Conservation (phyloP, 768 basidiomycete genomes). For the Lactifluus hygrophoroides region DNA sequence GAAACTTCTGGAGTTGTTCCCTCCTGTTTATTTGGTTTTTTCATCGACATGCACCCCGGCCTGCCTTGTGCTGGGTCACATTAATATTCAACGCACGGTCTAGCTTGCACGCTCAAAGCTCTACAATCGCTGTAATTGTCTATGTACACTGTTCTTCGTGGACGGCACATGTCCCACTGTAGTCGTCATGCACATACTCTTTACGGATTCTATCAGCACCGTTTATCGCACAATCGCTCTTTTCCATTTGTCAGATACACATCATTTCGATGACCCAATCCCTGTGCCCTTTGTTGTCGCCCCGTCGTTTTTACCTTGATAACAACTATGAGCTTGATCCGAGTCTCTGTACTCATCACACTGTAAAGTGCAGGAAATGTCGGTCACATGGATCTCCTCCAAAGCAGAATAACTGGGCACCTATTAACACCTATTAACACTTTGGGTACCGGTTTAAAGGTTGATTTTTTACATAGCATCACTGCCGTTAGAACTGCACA, state of each 20-base stretch:
- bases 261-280: not conserved
- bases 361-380: not conserved
- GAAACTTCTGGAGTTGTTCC: not conserved
- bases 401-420: not conserved
- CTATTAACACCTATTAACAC: no score
- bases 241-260: not conserved
- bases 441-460: no score
- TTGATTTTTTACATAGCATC: no score
- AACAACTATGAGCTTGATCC: slow-evolving; percentile 7
- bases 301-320: not conserved
- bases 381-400: no score
- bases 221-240: not conserved
- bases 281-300: not conserved
- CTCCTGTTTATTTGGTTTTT: not conserved
- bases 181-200: slow-evolving; percentile 6
- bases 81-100: not conserved
- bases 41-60: not conserved
- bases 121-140: slow-evolving; percentile 11
- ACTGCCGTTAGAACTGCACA: no score
- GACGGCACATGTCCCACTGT: not conserved
- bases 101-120: not conserved
- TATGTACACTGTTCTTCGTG: slow-evolving; percentile 10
- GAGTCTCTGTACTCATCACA: not conserved
- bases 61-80: not conserved
- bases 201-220: slow-evolving; percentile 13